Percentiles rank a stretch among this genome's conserved stretches.
Conservation (phyloP, 2,329 filamentous ascomycete species). For the Hypoxylon sp. region DNA sequence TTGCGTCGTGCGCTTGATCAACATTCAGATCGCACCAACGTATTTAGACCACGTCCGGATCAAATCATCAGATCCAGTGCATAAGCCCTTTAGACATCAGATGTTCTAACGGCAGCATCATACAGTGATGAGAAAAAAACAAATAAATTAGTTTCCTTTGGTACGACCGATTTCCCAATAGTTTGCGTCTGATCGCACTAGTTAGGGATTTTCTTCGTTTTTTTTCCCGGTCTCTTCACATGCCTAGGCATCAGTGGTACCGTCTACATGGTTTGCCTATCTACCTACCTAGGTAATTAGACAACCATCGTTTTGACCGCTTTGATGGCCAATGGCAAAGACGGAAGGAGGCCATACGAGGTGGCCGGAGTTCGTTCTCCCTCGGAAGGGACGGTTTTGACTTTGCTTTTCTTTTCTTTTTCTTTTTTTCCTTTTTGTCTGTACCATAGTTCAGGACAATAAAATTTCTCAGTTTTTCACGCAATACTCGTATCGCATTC, state of each 20-base stretch:
- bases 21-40: too few relatives aligned
- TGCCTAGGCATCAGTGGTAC: not conserved
- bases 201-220: not conserved
- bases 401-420: too few relatives aligned
- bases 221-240: not conserved
- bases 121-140: not conserved
- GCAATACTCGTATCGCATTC: not conserved
- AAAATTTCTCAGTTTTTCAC: not conserved
- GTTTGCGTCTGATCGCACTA: not conserved
- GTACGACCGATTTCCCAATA: not conserved
- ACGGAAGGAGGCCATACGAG: too few relatives aligned
- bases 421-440: too few relatives aligned
- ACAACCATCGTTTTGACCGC: not conserved
- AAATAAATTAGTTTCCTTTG: too few relatives aligned
- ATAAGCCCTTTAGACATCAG: not conserved
- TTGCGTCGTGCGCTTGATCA: too few relatives aligned
- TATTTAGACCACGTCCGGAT: too few relatives aligned
- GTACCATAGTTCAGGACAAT: not conserved
- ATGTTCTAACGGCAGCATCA: not conserved
- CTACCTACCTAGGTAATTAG: not conserved
- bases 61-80: too few relatives aligned
- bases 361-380: too few relatives aligned
- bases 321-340: not conserved
- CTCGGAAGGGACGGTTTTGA: too few relatives aligned
- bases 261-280: not conserved